Evolutionary conservation across 495 filamentous ascomycete species (phyloP).

Genomic region (Parmelia sp.): DNA sequence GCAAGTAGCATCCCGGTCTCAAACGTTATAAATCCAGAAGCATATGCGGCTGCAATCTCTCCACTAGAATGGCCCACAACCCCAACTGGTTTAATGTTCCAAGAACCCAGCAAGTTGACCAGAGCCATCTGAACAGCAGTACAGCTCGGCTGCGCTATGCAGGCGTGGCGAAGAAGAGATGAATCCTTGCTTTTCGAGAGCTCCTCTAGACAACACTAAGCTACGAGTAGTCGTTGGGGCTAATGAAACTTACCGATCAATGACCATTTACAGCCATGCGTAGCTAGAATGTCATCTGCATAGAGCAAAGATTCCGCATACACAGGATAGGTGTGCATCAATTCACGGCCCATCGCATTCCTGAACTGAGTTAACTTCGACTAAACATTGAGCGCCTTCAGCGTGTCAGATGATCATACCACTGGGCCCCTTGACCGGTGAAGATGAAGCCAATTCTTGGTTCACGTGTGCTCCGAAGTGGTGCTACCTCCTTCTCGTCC

Average conservation of each 20-base stretch:
- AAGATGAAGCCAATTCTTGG: conserved; percentile 15
- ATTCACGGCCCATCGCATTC: background rate
- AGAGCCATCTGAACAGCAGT: too few species aligned
- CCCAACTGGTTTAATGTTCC: too few species aligned
- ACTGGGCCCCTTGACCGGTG: conserved; percentile 23
- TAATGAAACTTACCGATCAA: background rate
- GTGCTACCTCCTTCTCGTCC: background rate
- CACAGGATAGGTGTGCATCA: background rate
- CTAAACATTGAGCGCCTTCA: background rate
- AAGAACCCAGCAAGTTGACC: too few species aligned
- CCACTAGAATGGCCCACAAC: too few species aligned
- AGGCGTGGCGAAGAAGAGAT: too few species aligned
- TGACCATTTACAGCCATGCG: background rate
- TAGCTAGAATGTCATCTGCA: background rate
- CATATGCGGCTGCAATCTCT: too few species aligned
- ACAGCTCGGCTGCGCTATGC: too few species aligned
- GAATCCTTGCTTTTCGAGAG: too few species aligned
- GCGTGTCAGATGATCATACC: background rate
- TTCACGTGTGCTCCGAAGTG: background rate
- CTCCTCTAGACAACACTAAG: too few species aligned
- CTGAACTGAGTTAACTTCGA: background rate
- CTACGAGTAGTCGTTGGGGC: too few species aligned
- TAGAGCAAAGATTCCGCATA: background rate
- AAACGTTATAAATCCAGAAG: too few species aligned
- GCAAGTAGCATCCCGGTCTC: too few species aligned